Evolutionary conservation across 331 rosid genomes (phyloP), one percentile per base, ranked within the genome.

Genomic region (Phaseolus coccineus): DNA sequence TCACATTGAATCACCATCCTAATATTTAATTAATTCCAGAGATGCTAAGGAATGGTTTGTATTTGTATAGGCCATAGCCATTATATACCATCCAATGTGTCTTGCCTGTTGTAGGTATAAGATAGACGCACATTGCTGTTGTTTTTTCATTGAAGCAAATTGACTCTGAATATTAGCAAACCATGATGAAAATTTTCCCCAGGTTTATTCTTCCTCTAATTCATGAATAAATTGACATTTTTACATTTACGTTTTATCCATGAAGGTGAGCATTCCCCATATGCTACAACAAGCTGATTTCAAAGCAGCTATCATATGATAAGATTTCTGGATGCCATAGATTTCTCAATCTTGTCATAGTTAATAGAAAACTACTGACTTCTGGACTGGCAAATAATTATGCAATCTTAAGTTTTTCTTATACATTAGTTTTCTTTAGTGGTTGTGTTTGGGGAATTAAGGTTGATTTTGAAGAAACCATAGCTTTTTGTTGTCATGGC

Each of bases 91-190:
- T 37, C 51, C 31, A 7, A n/a, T 50, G 16, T 53, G 71, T 53
- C 30, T 76, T 59, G 22, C 78, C 63, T 69, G 33, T 69, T 22
- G 77, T 74, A 39, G 74, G 67, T 73, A 57, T 65, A 44, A 50
- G 55, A 58, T 65, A 68, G 30, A 65, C 71, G 16, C 46, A n/a
- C 71, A 39, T 39, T 39, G 71, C 51, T 2, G 31, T 9, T 56
- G 35, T 42, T 81, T 56, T 74, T 63, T 67, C 63, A 52, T 67
- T 57, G 42, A 55, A 39, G 80, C 69, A 42, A 64, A 50, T 73
- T 73, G 79, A 30, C 24, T 73, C 61, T 73, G 69, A 80, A 66
- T 56, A 61, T 73, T 66, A 74, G 30, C 44, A 66, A 74, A 40
- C 46, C 70, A 31, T 69, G 74, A 74, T 66, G 70, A 74, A 58